These are phyloP conservation scores for Umbellularia californica DNA, from an alignment of 164 flowering plant species.

Conservation along the genomic window DNA sequence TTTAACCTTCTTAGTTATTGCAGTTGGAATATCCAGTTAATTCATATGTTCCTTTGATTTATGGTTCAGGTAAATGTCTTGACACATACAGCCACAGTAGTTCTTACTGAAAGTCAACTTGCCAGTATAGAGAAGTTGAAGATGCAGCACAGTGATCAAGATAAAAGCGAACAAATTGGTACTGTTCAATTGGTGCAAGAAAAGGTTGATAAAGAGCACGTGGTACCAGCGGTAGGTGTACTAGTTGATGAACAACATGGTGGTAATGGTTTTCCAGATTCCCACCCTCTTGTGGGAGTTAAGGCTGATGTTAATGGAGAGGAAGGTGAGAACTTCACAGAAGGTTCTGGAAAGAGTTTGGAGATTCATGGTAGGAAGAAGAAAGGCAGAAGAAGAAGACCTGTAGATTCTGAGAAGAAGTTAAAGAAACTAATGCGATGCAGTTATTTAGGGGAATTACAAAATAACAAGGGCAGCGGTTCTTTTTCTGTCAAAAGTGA, in stretches of 20 bases:
- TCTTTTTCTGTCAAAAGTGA: background rate
- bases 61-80: constrained; percentile 67
- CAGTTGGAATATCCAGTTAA: background rate
- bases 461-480: background rate
- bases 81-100: constrained; percentile 66
- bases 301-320: too few species aligned
- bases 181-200: background rate
- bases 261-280: too few species aligned
- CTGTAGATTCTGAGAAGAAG: background rate
- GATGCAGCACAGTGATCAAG: constrained; percentile 51
- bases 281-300: too few species aligned
- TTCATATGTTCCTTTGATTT: background rate
- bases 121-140: constrained; percentile 37
- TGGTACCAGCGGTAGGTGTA: background rate
- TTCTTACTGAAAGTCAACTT: constrained; percentile 34
- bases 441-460: background rate
- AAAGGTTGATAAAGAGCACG: background rate
- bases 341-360: too few species aligned
- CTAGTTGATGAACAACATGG: too few species aligned
- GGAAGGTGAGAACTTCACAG: too few species aligned
- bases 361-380: background rate
- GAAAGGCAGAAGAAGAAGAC: background rate
- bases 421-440: too few species aligned
- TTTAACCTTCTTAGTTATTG: background rate
- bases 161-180: constrained; percentile 34